phyloP scores from a whole-genome alignment of 2,329 filamentous ascomycete species.

The Elsinoe necatrix region DNA sequence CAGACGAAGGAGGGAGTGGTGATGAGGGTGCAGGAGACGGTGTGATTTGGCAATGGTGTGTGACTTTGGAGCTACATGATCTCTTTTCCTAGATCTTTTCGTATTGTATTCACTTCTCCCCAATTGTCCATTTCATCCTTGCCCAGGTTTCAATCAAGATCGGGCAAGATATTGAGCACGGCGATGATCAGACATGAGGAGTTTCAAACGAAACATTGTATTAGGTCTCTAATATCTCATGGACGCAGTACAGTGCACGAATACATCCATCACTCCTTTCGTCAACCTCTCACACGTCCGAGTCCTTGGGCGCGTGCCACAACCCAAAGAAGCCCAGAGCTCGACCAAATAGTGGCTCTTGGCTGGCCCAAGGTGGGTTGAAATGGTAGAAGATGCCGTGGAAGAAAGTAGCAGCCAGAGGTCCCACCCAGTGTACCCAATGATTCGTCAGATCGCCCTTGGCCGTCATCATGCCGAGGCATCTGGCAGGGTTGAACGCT shows the following conservation, averaged over 20 bases:
- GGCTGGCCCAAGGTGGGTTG: constrained; percentile 20
- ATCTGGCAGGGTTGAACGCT: constrained; percentile 31
- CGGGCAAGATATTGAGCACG: too few relatives aligned
- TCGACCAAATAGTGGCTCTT: constrained; percentile 13
- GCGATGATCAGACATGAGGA: too few relatives aligned
- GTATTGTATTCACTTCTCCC: too few relatives aligned
- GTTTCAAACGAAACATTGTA: too few relatives aligned
- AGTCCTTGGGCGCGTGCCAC: constrained; percentile 2
- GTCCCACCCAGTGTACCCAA: constrained; percentile 29
- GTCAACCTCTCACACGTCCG: not conserved
- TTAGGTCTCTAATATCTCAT: too few relatives aligned
- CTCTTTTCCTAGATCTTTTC: too few relatives aligned
- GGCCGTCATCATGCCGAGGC: constrained; percentile 31
- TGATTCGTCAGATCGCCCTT: constrained; percentile 28
- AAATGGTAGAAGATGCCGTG: constrained; percentile 28
- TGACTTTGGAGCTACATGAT: too few relatives aligned
- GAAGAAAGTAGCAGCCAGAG: constrained; percentile 27
- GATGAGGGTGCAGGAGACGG: constrained; percentile 10
- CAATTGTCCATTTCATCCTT: too few relatives aligned
- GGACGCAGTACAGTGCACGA: too few relatives aligned
- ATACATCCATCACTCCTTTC: not conserved
- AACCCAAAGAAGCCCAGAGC: constrained; percentile 4
- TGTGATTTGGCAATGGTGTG: too few relatives aligned
- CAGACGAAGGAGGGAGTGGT: constrained; percentile 2
- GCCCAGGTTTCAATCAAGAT: too few relatives aligned